These are phyloP conservation scores for Coniophora puteana DNA, from an alignment of 1,284 basidiomycete genomes.

Conservation along the genomic window DNA sequence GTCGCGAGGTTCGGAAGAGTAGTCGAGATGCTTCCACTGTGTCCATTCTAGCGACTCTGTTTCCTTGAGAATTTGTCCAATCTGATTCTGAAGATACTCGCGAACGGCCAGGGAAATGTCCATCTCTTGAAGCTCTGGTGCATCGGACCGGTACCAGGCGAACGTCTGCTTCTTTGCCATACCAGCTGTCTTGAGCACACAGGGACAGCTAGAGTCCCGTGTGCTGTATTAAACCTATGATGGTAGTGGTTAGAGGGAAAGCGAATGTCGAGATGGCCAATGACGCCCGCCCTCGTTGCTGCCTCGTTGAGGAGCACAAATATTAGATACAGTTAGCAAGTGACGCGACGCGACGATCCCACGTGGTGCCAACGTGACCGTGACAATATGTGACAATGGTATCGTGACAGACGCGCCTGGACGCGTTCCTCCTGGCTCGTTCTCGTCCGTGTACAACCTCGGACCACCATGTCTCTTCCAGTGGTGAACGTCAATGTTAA, in stretches of 20 bases:
- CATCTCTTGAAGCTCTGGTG: conserved; percentile 1
- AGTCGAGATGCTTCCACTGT: conserved; percentile 8
- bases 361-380: background rate
- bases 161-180: conserved; percentile 10
- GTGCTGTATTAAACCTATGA: too few species aligned
- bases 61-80: conserved; percentile 10
- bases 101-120: conserved; percentile 10
- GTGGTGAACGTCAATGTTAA: conserved; percentile 39
- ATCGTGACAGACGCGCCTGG: conserved; percentile 9
- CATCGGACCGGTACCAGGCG: conserved; percentile 5
- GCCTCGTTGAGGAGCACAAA: background rate
- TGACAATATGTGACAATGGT: conserved; percentile 6
- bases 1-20: too few species aligned
- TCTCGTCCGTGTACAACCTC: conserved; percentile 9
- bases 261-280: background rate
- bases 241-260: too few species aligned
- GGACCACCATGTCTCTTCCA: conserved; percentile 44
- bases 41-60: conserved; percentile 10
- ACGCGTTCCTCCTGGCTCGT: too few species aligned
- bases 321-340: background rate
- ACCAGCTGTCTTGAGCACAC: too few species aligned
- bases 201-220: too few species aligned
- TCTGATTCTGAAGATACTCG: conserved; percentile 13
- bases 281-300: background rate
- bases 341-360: background rate